These are phyloP conservation scores for Nakazawaea anatomiae DNA, from an alignment of 805 yeast species.

Conservation along the genomic window DNA sequence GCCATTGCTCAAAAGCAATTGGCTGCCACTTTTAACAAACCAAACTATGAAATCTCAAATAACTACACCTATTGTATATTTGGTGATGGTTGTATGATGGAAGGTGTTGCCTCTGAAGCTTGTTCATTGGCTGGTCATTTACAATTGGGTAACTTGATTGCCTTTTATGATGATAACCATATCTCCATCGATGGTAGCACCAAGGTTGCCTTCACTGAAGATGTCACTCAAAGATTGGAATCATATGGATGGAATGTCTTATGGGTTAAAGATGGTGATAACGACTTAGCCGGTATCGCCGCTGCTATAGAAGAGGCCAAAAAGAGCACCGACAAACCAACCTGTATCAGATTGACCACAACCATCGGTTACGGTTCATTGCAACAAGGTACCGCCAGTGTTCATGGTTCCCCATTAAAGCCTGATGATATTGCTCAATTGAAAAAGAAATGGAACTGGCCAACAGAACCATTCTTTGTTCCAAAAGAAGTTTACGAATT, in stretches of 20 bases:
- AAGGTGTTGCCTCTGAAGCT: constrained; percentile 95
- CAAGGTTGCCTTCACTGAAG: constrained; percentile 86
- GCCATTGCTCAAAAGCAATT: constrained; percentile 91
- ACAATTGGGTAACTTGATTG: constrained; percentile 87
- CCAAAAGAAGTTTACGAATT: constrained; percentile 77
- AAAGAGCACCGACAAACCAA: constrained; percentile 74
- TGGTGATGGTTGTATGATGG: constrained; percentile 98
- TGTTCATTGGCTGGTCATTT: constrained; percentile 94
- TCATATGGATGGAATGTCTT: constrained; percentile 93
- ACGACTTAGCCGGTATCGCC: constrained; percentile 64
- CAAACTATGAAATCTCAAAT: constrained; percentile 67
- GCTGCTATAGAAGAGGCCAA: constrained; percentile 80
- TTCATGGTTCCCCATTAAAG: constrained; percentile 96
- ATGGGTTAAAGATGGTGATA: constrained; percentile 75
- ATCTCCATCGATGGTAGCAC: constrained; percentile 96
- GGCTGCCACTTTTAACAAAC: constrained; percentile 92
- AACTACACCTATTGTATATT: constrained; percentile 72
- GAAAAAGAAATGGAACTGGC: constrained; percentile 82
- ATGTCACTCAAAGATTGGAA: constrained; percentile 77
- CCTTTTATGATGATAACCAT: constrained; percentile 94
- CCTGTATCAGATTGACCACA: constrained; percentile 82
- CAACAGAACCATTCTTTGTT: constrained; percentile 70
- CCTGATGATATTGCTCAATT: constrained; percentile 86
- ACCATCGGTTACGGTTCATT: constrained; percentile 93
- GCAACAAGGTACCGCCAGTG: constrained; percentile 79